Base-by-base conservation (phyloP, 2,329 filamentous ascomycete genomes). In the Dendryphion nanum region DNA sequence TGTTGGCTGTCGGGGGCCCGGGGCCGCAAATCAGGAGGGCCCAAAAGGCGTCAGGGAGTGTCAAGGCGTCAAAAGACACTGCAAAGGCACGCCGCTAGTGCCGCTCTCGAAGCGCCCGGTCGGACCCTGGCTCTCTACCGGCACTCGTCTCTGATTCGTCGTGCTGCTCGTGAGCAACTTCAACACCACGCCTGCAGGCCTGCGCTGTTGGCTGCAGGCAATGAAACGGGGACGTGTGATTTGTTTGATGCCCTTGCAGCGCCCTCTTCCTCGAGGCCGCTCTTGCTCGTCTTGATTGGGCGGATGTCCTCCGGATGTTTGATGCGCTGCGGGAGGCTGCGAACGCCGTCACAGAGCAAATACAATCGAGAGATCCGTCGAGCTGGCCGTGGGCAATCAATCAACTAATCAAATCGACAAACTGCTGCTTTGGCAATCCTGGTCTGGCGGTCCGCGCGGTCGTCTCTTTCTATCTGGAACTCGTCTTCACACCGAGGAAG, bases 211-310 rank as follows among this genome's bases (percentile, higher is more conserved):
- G 53, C 45, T 53, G 47, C 51, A 44, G 34, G 24, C 38, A 50
- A 45, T 56, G 57, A 62, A 63, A 60, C 58, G 50, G 47, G 42
- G 42, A 39, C n/a, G 57, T 63, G 62, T 63, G 60, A 63, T 62
- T 56, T 50, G 55, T 41, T 44, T 58, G 53, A 44, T 32, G 55
- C 49, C 56, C 61, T 57, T 65, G 61, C 61, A 65, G 57, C 51
- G 50, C 41, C 40, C 46, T 24, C 46, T 10, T 15, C 29, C 31
- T 34, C 33, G 42, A 45, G 45, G 41, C 41, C 42, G 37, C 39
- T 41, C 34, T 30, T 26, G 38, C 38, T 29, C 32, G 38, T 37
- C 37, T 34, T 59, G 59, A 63, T 62, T 63, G 50, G 61, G 39
- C 35, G 41, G 13, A 19, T 35, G 30, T 34, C 31, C 24, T 34